Percentiles rank a stretch among this genome's conserved stretches.
Conservation (phyloP, 1,284 basidiomycete genomes). For the Ceratobasidium sp. region DNA sequence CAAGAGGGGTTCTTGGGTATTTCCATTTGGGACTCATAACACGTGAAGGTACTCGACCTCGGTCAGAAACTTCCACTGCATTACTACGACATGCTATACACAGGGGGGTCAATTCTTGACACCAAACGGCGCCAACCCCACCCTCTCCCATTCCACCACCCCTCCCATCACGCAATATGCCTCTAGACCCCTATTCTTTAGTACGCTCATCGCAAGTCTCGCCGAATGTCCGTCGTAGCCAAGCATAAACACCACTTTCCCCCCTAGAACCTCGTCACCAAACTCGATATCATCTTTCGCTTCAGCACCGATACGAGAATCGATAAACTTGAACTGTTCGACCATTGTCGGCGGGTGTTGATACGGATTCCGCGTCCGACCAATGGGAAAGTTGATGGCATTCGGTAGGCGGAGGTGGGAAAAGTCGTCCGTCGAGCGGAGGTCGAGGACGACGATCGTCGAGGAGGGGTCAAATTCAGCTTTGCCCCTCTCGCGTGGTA, state of each 20-base stretch:
- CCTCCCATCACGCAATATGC: conserved; percentile 27
- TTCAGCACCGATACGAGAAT: background rate
- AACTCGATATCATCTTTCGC: background rate
- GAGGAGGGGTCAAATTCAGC: conserved; percentile 12
- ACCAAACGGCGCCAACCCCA: too few species aligned
- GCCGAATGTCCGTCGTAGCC: conserved; percentile 23
- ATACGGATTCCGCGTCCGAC: conserved; percentile 20
- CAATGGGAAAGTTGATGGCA: conserved; percentile 14
- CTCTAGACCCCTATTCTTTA: conserved; percentile 12
- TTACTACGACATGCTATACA: too few species aligned
- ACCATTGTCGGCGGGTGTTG: conserved; percentile 29
- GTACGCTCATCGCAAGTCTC: conserved; percentile 21
- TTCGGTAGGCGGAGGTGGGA: background rate
- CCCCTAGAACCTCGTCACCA: conserved; percentile 5
- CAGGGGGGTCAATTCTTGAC: too few species aligned
- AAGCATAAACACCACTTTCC: conserved; percentile 12
- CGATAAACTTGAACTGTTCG: conserved; percentile 21
- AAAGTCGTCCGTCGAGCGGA: conserved; percentile 10
- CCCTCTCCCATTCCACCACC: too few species aligned
- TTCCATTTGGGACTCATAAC: background rate
- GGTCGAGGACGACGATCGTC: conserved; percentile 14
- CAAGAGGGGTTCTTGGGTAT: background rate
- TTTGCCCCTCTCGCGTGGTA: conserved; percentile 19
- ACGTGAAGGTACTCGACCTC: background rate
- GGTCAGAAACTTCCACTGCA: too few species aligned